Base-by-base conservation (phyloP, 176 grass and related monocot species). In the Oryza officinalis region DNA sequence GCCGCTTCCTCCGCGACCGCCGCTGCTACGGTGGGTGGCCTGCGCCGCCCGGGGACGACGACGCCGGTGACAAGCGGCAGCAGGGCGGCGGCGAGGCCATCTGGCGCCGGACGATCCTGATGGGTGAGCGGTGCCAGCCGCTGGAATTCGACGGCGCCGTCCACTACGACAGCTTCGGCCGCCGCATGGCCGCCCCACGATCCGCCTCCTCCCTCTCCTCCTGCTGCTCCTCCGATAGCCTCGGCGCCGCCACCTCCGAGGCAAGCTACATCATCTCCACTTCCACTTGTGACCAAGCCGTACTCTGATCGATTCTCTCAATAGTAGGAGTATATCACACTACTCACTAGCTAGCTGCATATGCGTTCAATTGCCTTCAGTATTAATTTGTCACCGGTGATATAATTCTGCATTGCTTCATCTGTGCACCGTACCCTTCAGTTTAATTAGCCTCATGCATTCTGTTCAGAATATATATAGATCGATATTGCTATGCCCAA, bases 131-230 rank as follows among this genome's bases (percentile, higher is more conserved):
- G 59, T 92, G 91, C 89, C 75, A 87, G 79, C 94, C 85, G 82
- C 81, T 92, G 71, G 85, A 97, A 71, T 94, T 94, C 87, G 81
- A 80, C 0, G 91, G 89, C 2, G 91, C 78, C 32, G 88, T 97
- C 71, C 89, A 94, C 89, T 97, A 97, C 72, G 94, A 97, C 79
- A 87, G 84, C 86, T 81, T 82, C 65, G 91, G 91, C 18, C 83
- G 83, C 27, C 79, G 25, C n/a, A 70, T 92, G 35, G 59, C 80
- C 76, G 22, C 67, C 37, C 77, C 63, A 49, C 76, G 70, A 2
- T 80, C 82, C 20, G 76, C 64, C 2, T 84, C 87, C 22, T 84
- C 76, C 7, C 81, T 89, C 0, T 89, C 81, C 0, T 85, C 80
- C 0, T 84, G 70, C 0, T 80, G 63, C 37, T 80, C 81, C 11